Conservation (phyloP, 139 green algal genomes). For the Edaphochlamys debaryana region DNA sequence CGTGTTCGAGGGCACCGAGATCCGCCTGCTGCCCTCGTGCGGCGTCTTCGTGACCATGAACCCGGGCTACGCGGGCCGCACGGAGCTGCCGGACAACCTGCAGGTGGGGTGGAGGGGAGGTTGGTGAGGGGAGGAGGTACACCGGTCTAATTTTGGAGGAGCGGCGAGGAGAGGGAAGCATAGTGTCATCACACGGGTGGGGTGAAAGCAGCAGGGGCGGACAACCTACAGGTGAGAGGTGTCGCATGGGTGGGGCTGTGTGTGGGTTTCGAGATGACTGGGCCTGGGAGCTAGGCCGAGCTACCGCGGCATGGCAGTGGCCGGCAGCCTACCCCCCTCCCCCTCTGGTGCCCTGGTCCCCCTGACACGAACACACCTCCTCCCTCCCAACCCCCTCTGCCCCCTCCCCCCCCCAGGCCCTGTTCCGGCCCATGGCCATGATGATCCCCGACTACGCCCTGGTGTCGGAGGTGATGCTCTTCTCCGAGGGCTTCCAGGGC, state of each 20-base stretch:
- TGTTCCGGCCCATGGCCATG: slow-evolving; percentile 90
- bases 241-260: no score
- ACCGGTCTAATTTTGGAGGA: no score
- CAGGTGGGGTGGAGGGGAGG: slow-evolving; percentile 47
- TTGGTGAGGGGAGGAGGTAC: not conserved
- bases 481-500: slow-evolving; percentile 80
- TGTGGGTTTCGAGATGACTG: no score
- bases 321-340: no score
- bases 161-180: not conserved
- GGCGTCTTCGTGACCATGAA: slow-evolving; percentile 91
- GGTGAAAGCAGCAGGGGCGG: no score
- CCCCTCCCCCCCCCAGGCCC: slow-evolving; percentile 46
- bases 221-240: no score
- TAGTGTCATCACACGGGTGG: not conserved
- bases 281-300: no score
- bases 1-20: slow-evolving; percentile 76
- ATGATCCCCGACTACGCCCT: slow-evolving; percentile 88
- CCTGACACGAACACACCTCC: no score
- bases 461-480: slow-evolving; percentile 85
- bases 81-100: slow-evolving; percentile 85
- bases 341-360: no score
- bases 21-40: slow-evolving; percentile 69
- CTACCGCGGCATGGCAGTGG: no score
- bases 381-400: no score
- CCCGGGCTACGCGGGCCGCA: slow-evolving; percentile 83